Base-by-base conservation (phyloP, 371 early-diverging fungal genomes). In the Synchytrium microbalum region DNA sequence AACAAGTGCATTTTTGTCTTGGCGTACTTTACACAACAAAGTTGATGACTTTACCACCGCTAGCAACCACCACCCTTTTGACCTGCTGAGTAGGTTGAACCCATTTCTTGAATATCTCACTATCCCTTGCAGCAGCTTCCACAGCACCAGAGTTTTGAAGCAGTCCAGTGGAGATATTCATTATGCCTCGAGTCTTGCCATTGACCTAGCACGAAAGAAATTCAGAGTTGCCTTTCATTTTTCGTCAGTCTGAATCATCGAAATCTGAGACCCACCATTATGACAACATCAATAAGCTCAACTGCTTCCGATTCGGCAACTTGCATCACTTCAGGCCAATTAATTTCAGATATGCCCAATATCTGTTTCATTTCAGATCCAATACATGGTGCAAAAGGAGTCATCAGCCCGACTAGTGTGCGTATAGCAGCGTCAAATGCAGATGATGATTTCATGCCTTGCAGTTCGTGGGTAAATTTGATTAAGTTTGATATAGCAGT, bases 31-130 rank as follows among this genome's bases (percentile, higher is more conserved):
- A n/a, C n/a, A n/a, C n/a, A n/a, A 93, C 83, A 76, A 91, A 85
- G 69, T 89, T 93, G 46, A 91, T 78, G 19, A 90, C 77, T 64
- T 85, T 84, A 2, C 87, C 88, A 59, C 84, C 84, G 64, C 88
- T 87, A 30, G 86, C 85, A 28, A 89, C 80, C 54, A 93, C 83
- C 30, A 79, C 78, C 62, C 84, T 86, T 60, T 77, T 74, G 51
- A 90, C 74, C 31, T 66, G 60, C 59, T 77, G 79, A 19, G 55
- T 61, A 30, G 79, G 77, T 54, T 69, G 71, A 19, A 84, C 68
- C 82, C 84, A 85, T 64, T 83, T 83, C 59, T 63, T 59, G 31
- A 85, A 82, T 53, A 80, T 73, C 16, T 79, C 70, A 32, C 79
- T 70, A 16, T 72, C 74, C 33, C 72, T 69, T 2, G 84, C 86